phyloP scores from a whole-genome alignment of 768 basidiomycete species.

The Russula compacta region DNA sequence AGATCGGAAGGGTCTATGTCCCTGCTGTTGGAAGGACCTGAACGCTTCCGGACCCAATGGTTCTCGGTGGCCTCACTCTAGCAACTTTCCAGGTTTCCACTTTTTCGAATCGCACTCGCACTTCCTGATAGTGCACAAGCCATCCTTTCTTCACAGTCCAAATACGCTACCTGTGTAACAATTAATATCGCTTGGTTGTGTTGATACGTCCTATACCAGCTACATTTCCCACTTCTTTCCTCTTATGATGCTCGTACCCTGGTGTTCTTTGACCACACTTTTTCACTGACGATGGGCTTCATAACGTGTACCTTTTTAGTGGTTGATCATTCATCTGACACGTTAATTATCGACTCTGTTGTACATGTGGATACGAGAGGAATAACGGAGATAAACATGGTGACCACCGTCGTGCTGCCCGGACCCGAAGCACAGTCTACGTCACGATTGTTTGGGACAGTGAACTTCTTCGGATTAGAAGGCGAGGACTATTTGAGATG shows the following conservation, averaged over 20 bases:
- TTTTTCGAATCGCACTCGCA: background rate
- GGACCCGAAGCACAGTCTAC: background rate
- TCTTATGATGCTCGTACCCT: background rate
- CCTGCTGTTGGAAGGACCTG: background rate
- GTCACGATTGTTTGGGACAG: background rate
- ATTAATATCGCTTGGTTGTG: background rate
- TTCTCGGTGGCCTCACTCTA: background rate
- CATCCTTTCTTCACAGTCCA: background rate
- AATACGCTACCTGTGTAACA: background rate
- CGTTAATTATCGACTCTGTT: background rate
- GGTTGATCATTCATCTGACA: constrained; percentile 7
- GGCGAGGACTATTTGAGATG: background rate
- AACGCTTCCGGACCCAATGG: background rate
- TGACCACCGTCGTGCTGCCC: background rate
- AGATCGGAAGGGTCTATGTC: background rate
- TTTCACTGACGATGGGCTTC: background rate
- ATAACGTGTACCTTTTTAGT: constrained; percentile 3
- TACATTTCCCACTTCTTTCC: background rate
- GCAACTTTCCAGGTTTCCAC: background rate
- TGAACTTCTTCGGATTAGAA: background rate
- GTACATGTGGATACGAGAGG: background rate
- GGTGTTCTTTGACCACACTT: background rate
- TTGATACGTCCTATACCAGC: background rate
- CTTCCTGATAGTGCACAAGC: background rate
- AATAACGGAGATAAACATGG: background rate